Base-by-base conservation (phyloP, 2,329 filamentous ascomycete genomes). In the Monilinia fructicola region DNA sequence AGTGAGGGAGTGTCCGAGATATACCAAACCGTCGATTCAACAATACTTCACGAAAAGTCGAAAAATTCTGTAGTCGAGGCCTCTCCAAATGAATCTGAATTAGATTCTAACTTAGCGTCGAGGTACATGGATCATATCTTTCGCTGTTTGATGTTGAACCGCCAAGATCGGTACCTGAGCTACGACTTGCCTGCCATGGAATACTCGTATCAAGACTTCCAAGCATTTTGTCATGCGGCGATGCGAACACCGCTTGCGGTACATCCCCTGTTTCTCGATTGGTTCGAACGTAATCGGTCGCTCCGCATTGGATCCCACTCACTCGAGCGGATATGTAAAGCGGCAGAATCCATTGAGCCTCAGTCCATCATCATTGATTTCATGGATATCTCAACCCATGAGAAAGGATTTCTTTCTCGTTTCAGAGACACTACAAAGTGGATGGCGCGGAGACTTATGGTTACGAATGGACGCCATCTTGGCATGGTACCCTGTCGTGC, bases 401-500 rank as follows among this genome's bases (percentile, higher is more conserved):
- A 61, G 23, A 35, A 31, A 50, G 42, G 2, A 9, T 50, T 61
- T 4, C 31, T 61, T 50, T 50, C 58, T 26, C 44, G 28, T 9
- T 26, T 61, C 6, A 18, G 44, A 38, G 58, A 50, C n/a, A 61
- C 44, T 6, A 61, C 44, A 46, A 61, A 61, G 16, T 61, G 46
- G 44, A 61, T 61, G 31, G 44, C 44, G 4, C 7, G 31, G 38
- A 52, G 44, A n/a, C 58, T 61, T 2, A 61, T 61, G n/a, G 26
- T 31, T 10, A 40, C 58, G 3, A 38, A 61, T 4, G 21, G 18
- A 50, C 14, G 18, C 10, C 16, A 38, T 23, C 38, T 61, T 26
- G 31, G 70, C 11, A 67, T 71, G 64, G 69, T 53, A 7, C 60
- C 69, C 3, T 61, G 62, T 42, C 62, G 66, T 23, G 60, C 52